Percentiles rank a stretch among this genome's conserved stretches.
Evolutionary conservation across 1,284 basidiomycete species (phyloP).

Genomic region (Pterula multifida): DNA sequence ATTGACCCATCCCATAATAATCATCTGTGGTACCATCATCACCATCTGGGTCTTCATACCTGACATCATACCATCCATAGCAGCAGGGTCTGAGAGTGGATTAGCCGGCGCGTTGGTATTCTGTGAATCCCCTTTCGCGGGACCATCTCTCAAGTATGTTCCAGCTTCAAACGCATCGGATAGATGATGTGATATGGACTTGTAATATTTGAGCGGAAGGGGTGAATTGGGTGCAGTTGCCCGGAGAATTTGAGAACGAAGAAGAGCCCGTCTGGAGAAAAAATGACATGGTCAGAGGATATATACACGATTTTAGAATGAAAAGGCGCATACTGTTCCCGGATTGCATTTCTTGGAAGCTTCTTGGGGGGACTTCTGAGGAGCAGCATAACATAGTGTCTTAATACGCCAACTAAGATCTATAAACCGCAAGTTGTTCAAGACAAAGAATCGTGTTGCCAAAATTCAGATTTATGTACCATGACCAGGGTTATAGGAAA

Average conservation of each 20-base stretch:
- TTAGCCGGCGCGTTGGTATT: conserved; percentile 45
- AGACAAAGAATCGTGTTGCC: not conserved
- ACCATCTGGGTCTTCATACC: conserved; percentile 99
- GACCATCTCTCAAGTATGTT: conserved; percentile 76
- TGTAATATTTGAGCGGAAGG: conserved; percentile 65
- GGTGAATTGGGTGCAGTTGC: conserved; percentile 72
- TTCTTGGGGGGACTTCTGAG: conserved; percentile 83
- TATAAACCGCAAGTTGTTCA: conserved; percentile 18
- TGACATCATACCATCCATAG: conserved; percentile 98
- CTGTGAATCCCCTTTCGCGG: conserved; percentile 49
- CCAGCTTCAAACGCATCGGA: conserved; percentile 64
- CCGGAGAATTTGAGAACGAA: conserved; percentile 75
- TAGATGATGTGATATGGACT: conserved; percentile 62
- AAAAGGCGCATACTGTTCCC: conserved; percentile 75
- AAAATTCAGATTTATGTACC: conserved; percentile 35
- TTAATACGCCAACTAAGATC: conserved; percentile 89
- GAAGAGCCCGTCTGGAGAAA: conserved; percentile 62
- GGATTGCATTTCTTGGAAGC: conserved; percentile 62
- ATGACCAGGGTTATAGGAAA: conserved; percentile 98
- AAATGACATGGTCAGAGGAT: conserved; percentile 5
- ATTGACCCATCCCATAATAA: conserved; percentile 99
- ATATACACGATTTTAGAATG: conserved; percentile 2
- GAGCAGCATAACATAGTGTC: conserved; percentile 87
- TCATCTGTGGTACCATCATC: conserved; percentile 95
- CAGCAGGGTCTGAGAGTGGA: conserved; percentile 75